phyloP scores from a whole-genome alignment of 306 rosid genomes.

The Cucurbita pepo region DNA sequence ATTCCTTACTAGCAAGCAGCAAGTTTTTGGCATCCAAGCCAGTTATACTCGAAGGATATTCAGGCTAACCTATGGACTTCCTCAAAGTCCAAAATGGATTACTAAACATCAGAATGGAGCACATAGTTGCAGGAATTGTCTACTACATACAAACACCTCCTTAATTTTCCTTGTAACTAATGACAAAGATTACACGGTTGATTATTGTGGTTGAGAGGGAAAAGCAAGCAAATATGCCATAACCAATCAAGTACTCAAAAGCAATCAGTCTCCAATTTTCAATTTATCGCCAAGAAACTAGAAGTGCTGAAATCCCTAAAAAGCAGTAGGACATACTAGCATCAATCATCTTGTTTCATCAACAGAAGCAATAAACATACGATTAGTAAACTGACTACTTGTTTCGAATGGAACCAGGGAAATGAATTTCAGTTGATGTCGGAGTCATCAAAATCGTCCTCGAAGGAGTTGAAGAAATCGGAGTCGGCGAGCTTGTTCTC shows the following conservation, averaged over 20 bases:
- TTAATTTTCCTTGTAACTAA: not conserved
- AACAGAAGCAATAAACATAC: not conserved
- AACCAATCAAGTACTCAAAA: not conserved
- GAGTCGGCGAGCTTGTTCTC: constrained; percentile 71
- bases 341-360: not conserved
- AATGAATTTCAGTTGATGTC: constrained; percentile 36
- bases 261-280: not conserved
- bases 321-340: not conserved
- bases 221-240: not conserved
- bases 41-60: not conserved
- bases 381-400: not conserved
- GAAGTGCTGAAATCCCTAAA: not conserved
- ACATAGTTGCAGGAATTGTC: not conserved
- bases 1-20: not conserved
- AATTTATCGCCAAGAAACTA: not conserved
- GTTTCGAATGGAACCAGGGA: not conserved
- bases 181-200: not conserved
- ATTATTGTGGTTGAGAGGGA: not conserved
- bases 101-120: not conserved
- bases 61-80: not conserved
- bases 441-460: constrained; percentile 71
- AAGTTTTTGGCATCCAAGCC: not conserved
- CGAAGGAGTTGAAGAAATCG: constrained; percentile 63
- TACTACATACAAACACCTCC: not conserved
- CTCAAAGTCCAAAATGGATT: not conserved